Evolutionary conservation across 225 moss, liverwort and hornwort genomes (phyloP).

Genomic region (Thuidium tamariscinum): DNA sequence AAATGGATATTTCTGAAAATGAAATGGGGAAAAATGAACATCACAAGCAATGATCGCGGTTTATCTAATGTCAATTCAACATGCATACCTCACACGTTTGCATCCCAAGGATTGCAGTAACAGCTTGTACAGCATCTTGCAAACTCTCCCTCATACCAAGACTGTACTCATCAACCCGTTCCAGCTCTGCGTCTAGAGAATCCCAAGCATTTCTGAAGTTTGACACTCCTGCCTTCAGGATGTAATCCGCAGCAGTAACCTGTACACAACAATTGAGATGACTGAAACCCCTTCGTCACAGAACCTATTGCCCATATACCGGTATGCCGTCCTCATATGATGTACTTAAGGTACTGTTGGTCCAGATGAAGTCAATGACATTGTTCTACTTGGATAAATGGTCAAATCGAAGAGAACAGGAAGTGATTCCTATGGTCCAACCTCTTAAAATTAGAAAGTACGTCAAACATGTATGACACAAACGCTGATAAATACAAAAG

Average conservation of each 20-base stretch:
- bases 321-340: neutral
- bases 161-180: slow-evolving; percentile 77
- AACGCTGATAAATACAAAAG: neutral
- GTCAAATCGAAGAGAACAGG: neutral
- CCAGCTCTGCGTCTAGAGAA: slow-evolving; percentile 50
- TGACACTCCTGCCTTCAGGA: slow-evolving; percentile 54
- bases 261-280: slow-evolving; percentile 1
- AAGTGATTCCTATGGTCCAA: neutral
- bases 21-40: neutral
- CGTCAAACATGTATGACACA: neutral
- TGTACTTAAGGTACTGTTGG: neutral
- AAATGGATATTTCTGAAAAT: neutral
- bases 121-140: slow-evolving; percentile 80
- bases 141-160: slow-evolving; percentile 74
- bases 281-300: neutral
- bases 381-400: neutral
- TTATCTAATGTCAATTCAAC: neutral
- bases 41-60: neutral
- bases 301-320: neutral
- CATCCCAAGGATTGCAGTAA: slow-evolving; percentile 67
- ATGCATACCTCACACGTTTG: slow-evolving; percentile 73
- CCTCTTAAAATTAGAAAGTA: neutral
- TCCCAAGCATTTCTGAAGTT: slow-evolving; percentile 92
- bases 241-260: slow-evolving; percentile 70
- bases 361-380: neutral